Evolutionary conservation across 83 land plant species (phyloP).

Genomic region (Picea abies): DNA sequence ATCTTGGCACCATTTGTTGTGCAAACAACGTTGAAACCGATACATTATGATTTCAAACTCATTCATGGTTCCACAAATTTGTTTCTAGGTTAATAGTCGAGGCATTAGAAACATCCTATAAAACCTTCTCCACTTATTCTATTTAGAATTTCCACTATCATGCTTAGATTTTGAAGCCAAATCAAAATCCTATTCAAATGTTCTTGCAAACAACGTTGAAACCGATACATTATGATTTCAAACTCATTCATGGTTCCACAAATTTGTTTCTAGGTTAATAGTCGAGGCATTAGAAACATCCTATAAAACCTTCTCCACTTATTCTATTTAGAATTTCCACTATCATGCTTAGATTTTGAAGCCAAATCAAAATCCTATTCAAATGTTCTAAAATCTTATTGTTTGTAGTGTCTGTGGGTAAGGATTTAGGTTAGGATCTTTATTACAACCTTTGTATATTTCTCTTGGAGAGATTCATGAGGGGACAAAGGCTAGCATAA

Average conservation of each 20-base stretch:
- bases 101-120: background rate
- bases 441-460: background rate
- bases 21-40: too few relatives aligned
- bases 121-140: slow-evolving; percentile 9
- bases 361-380: background rate
- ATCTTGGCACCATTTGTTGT: too few relatives aligned
- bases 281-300: too few relatives aligned
- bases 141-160: background rate
- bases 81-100: too few relatives aligned
- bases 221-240: too few relatives aligned
- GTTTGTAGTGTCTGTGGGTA: background rate
- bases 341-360: background rate
- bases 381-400: background rate
- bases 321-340: background rate
- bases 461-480: too few relatives aligned
- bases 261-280: too few relatives aligned
- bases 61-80: too few relatives aligned
- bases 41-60: too few relatives aligned
- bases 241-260: too few relatives aligned
- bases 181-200: background rate
- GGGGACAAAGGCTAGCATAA: too few relatives aligned
- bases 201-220: too few relatives aligned
- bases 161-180: background rate
- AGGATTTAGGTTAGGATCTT: background rate
- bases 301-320: slow-evolving; percentile 10